Evolutionary conservation across 2,329 filamentous ascomycete species (phyloP).

Genomic region (Calonectria montana): DNA sequence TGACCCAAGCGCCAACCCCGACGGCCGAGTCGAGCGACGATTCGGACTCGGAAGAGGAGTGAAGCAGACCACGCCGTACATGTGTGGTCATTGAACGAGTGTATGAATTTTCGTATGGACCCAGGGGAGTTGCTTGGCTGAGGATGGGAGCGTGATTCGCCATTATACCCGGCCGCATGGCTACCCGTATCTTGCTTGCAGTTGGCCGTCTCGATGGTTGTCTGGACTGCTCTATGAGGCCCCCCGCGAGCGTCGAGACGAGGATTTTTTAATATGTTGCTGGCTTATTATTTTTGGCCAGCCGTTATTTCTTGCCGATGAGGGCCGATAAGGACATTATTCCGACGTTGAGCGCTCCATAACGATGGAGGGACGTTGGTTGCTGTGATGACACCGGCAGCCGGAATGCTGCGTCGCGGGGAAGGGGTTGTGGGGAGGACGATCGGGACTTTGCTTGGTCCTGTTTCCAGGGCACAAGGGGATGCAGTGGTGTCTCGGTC

Average conservation of each 20-base stretch:
- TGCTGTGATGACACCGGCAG: conserved; percentile 6
- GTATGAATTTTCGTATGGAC: conserved; percentile 40
- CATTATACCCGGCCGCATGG: conserved; percentile 44
- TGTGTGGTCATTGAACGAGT: conserved; percentile 30
- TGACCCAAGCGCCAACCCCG: conserved; percentile 42
- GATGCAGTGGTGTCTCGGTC: conserved; percentile 24
- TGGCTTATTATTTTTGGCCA: conserved; percentile 27
- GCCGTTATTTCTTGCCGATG: conserved; percentile 18
- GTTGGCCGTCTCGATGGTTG: conserved; percentile 25
- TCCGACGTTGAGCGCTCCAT: conserved; percentile 7
- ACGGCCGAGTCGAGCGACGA: conserved; percentile 55
- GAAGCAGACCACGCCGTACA: conserved; percentile 37
- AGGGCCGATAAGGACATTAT: conserved; percentile 4
- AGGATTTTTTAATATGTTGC: conserved; percentile 32
- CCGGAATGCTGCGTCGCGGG: conserved; percentile 18
- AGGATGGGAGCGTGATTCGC: conserved; percentile 36
- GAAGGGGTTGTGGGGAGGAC: conserved; percentile 18
- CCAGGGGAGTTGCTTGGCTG: conserved; percentile 35
- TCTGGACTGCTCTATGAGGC: conserved; percentile 25
- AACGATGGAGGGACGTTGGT: not conserved
- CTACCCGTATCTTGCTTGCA: conserved; percentile 38
- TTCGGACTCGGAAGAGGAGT: conserved; percentile 61
- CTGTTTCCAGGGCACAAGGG: conserved; percentile 12
- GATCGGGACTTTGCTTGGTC: conserved; percentile 17
- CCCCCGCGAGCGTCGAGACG: conserved; percentile 23